Evolutionary conservation across 495 filamentous ascomycete genomes (phyloP), one percentile per base, ranked within the genome.

Genomic region (Neurospora sp.): DNA sequence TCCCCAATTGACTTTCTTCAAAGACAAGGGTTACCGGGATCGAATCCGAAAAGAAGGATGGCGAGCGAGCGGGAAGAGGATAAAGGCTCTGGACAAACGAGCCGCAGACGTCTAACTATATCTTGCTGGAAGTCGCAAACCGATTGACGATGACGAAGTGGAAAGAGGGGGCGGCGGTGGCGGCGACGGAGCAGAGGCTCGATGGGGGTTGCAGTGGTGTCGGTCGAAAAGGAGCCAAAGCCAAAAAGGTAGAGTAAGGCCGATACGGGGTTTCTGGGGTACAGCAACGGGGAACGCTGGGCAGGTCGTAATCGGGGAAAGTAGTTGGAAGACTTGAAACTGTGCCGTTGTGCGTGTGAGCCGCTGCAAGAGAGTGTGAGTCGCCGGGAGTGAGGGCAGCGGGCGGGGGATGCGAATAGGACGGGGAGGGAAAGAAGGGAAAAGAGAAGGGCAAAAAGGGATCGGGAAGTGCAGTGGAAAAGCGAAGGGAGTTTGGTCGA

Each of bases 371-470:
- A 40, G 41, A 69, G 72, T 61, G 69, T 61, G 70, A 53, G 69
- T 45, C 35, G 70, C 68, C 42, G 22, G 44, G 20, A 73, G 40
- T 42, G 72, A 27, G 68, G 68, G 35, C 41, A 76, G 69, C 27
- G 14, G 27, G 53, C 53, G 22, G 27, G 27, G 27, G 53, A 17
- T 35, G 53, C 35, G 27, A 61, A 74, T 59, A 72, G 12, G 69
- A 75, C 42, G 41, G 41, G 17, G 31, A 72, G 40, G 69, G 37
- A 61, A 40, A 72, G 38, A 59, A 70, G 31, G 73, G 71, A 31
- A 75, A 70, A 68, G 35, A 68, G 35, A 40, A 35, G 59, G 71
- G 40, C 68, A 73, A 31, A 73, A 48, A 65, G 35, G 72, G 38
- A 48, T 71, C 44, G 31, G 53, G 53, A 65, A 65, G 53, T 65